Conservation (phyloP, 2,329 filamentous ascomycete genomes). For the Microcyclospora pomicola region DNA sequence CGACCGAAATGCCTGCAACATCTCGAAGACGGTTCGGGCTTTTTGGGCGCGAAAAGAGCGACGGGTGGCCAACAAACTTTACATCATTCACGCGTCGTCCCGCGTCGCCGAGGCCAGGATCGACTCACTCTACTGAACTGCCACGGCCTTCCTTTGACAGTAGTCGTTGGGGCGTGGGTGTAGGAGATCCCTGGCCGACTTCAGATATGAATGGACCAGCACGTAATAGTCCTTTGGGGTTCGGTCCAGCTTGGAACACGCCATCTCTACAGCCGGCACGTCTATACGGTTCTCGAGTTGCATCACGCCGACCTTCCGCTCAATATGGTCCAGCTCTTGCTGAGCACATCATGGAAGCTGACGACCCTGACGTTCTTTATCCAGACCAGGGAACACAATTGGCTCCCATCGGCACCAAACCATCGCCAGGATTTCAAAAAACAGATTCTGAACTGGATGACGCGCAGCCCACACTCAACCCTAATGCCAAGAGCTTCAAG, state of each 20-base stretch:
- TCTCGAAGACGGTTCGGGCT: conserved; percentile 35
- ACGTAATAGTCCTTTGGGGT: conserved; percentile 26
- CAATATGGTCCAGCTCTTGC: conserved; percentile 45
- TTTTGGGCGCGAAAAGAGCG: conserved; percentile 20
- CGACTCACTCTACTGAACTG: conserved; percentile 42
- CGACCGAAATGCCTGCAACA: conserved; percentile 7
- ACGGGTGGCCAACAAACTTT: conserved; percentile 28
- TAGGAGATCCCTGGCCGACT: conserved; percentile 16
- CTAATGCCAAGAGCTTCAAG: conserved; percentile 78
- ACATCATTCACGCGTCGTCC: conserved; percentile 19
- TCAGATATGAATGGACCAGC: conserved; percentile 19
- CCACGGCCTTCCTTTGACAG: conserved; percentile 69
- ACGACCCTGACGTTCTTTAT: conserved; percentile 29
- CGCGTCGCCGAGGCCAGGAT: conserved; percentile 44
- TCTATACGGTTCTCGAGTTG: conserved; percentile 46
- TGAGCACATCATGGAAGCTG: conserved; percentile 38
- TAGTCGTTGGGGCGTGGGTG: conserved; percentile 30
- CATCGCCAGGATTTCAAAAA: conserved; percentile 26
- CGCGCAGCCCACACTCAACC: conserved; percentile 57
- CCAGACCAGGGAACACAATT: conserved; percentile 40
- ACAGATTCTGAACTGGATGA: conserved; percentile 14
- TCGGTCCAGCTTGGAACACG: conserved; percentile 26
- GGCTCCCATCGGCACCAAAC: conserved; percentile 59
- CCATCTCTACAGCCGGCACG: conserved; percentile 38
- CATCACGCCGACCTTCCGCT: conserved; percentile 67